Evolutionary conservation across 495 filamentous ascomycete species (phyloP), one percentile per base, ranked within the genome.

Genomic region (Sordaria brevicollis): DNA sequence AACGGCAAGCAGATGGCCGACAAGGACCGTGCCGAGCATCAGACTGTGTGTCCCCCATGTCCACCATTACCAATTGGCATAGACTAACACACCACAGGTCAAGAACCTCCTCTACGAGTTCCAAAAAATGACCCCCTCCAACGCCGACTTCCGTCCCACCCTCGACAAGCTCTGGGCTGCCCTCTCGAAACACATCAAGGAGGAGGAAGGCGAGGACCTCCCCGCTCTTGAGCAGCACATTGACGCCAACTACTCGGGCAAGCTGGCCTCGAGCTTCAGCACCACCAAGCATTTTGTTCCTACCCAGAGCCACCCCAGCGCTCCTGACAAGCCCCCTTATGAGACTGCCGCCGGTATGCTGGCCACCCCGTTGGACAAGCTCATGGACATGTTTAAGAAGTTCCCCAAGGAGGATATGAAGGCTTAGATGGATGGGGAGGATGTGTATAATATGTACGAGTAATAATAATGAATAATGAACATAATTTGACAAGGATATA

Each of bases 251-350:
- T 78, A 80, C 1, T 86, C 83, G 7, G 76, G 79, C 37, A 35
- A 68, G 2, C 70, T 91, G 21, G 85, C 87, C 4, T 81, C 78
- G 29, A 83, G 80, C 65, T 89, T 90, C 68, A 81, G 77, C 15
- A 78, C 84, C 33, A 89, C 88, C 36, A 91, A 91, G 78, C 79
- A 81, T 37, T 88, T 91, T 73, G 84, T 86, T 0, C 88, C 88
- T 0, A 86, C 85, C 2, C 80, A 85, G 8, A 84, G 83, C 21
- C 88, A 89, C 74, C 86, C 87, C 21, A 74, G 71, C 66, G 84
- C 82, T 6, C 84, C 82, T 6, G 81, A 86, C 65, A 81, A 80
- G 68, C 84, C 83, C 5, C 83, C 82, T 1, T 86, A 82, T 69
- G 86, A 86, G 78, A 86, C 81, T 5, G 82, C 76, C 0, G 81